Evolutionary conservation across 345 rosid species (phyloP).

Genomic region (Aurinia saxatilis): DNA sequence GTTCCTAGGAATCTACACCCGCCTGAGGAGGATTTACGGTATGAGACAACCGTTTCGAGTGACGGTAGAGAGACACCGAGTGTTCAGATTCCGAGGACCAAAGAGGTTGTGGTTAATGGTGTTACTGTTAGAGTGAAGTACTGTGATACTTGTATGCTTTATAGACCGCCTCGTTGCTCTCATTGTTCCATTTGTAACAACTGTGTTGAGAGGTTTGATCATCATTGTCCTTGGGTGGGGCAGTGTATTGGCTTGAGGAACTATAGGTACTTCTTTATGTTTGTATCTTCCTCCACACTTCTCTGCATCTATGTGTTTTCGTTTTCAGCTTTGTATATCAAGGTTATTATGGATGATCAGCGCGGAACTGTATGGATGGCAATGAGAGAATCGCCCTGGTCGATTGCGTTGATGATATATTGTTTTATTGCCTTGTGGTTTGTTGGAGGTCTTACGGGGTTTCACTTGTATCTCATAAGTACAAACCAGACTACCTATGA

Average conservation of each 20-base stretch:
- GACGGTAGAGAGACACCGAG: constrained; percentile 92
- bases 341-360: constrained; percentile 71
- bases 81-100: constrained; percentile 80
- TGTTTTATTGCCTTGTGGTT: constrained; percentile 91
- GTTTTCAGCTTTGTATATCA: constrained; percentile 77
- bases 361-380: constrained; percentile 79
- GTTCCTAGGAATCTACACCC: constrained; percentile 87
- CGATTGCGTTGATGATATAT: constrained; percentile 69
- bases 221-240: constrained; percentile 99
- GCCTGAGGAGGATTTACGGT: constrained; percentile 82
- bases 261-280: constrained; percentile 96
- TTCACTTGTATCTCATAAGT: constrained; percentile 87
- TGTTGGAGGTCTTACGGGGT: constrained; percentile 96
- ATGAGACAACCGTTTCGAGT: constrained; percentile 40
- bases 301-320: constrained; percentile 92
- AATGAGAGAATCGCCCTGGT: constrained; percentile 81
- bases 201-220: constrained; percentile 97
- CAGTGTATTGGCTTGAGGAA: constrained; percentile 98
- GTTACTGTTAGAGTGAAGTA: constrained; percentile 76
- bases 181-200: constrained; percentile 43
- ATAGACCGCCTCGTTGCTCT: constrained; percentile 96
- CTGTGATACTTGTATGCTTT: constrained; percentile 97
- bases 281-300: constrained; percentile 83
- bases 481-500: constrained; percentile 98
- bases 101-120: constrained; percentile 83